phyloP scores from a whole-genome alignment of 805 yeast genomes.

The Wickerhamiella azyma region DNA sequence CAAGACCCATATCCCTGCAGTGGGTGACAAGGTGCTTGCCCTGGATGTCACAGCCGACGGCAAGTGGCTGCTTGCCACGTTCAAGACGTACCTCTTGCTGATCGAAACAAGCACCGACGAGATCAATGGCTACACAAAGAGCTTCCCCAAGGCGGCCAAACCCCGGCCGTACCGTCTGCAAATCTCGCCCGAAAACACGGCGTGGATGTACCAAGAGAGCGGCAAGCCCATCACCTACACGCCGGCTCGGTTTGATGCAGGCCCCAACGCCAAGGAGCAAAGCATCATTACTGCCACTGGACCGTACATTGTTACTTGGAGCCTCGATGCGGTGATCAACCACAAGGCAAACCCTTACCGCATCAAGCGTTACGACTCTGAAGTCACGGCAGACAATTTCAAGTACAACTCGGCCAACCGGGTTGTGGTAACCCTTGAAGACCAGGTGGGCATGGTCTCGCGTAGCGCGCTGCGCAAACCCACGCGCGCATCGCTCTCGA shows the following conservation, averaged over 20 bases:
- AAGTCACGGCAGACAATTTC: constrained; percentile 67
- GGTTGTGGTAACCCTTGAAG: constrained; percentile 57
- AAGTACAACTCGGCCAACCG: constrained; percentile 56
- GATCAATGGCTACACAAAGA: constrained; percentile 54
- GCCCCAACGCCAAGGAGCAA: constrained; percentile 48
- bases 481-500: constrained; percentile 29
- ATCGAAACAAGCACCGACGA: constrained; percentile 51
- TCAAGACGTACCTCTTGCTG: constrained; percentile 54
- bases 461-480: constrained; percentile 48
- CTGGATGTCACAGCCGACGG: constrained; percentile 69
- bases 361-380: constrained; percentile 46
- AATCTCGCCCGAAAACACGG: constrained; percentile 58
- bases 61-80: constrained; percentile 68
- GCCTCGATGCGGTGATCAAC: constrained; percentile 42
- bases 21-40: constrained; percentile 62
- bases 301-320: constrained; percentile 74
- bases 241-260: constrained; percentile 64
- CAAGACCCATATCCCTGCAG: constrained; percentile 64
- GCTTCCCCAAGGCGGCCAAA: constrained; percentile 49
- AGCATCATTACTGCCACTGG: constrained; percentile 68
- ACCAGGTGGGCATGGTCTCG: constrained; percentile 62
- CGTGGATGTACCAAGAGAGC: constrained; percentile 40
- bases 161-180: constrained; percentile 59
- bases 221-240: constrained; percentile 45
- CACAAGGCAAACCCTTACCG: constrained; percentile 44